Conservation (phyloP, 139 green algal genomes). For the Tetradesmus lagerheimii region DNA sequence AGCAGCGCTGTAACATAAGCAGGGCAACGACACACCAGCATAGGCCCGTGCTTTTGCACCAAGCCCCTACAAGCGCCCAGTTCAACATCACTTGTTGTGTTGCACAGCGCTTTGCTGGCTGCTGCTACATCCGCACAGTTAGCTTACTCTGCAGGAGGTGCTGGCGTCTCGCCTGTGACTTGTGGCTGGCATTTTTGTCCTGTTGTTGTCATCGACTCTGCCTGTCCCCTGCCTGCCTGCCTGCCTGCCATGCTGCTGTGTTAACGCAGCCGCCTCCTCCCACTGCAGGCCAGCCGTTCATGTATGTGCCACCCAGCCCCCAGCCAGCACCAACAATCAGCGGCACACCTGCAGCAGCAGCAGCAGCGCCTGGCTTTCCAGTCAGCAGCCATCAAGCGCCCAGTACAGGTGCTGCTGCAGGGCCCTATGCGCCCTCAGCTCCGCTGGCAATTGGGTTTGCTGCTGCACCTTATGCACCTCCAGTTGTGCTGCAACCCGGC, state of each 20-base stretch:
- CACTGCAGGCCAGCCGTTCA: slow-evolving; percentile 26
- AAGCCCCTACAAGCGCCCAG: too few species aligned
- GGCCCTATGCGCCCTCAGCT: neutral
- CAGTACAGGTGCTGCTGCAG: neutral
- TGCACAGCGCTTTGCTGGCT: too few species aligned
- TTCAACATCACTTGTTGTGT: too few species aligned
- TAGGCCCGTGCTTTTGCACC: too few species aligned
- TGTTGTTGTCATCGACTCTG: too few species aligned
- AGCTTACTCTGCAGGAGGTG: too few species aligned
- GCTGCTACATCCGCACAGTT: too few species aligned
- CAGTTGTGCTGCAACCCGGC: neutral
- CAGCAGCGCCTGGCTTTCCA: neutral
- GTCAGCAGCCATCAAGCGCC: neutral
- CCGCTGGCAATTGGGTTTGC: neutral
- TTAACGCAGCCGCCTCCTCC: slow-evolving; percentile 1
- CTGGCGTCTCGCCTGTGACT: too few species aligned
- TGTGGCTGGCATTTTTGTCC: too few species aligned
- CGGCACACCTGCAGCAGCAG: neutral
- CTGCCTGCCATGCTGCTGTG: neutral
- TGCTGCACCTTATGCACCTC: neutral
- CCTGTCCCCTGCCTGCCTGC: neutral
- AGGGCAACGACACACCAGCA: neutral
- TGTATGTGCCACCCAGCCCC: neutral
- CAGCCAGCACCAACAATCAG: neutral
- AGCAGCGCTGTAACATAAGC: too few species aligned